These are phyloP conservation scores for Begonia masoniana DNA, from an alignment of 306 rosid genomes.

Conservation along the genomic window DNA sequence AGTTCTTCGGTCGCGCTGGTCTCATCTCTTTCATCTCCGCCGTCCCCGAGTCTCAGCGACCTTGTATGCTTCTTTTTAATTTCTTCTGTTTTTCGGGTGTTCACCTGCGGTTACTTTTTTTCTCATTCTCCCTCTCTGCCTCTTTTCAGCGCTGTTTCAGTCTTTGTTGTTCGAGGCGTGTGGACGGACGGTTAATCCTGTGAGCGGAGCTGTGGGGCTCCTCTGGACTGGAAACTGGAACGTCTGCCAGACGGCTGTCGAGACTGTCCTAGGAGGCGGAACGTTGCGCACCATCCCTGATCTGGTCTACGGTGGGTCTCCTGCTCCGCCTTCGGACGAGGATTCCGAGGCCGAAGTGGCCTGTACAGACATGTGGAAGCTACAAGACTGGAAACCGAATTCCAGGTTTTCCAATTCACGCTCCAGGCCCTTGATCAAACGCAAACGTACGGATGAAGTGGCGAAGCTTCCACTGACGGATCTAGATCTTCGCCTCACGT, in stretches of 20 bases:
- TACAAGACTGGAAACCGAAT: slow-evolving; percentile 31
- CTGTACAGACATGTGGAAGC: slow-evolving; percentile 34
- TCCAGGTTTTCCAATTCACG: slow-evolving; percentile 30
- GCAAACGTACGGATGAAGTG: slow-evolving; percentile 35
- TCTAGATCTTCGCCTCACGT: slow-evolving; percentile 68
- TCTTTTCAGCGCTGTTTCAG: slow-evolving; percentile 57
- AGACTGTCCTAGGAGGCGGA: slow-evolving; percentile 75
- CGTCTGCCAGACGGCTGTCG: slow-evolving; percentile 84
- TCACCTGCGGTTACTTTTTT: neutral
- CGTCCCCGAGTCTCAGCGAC: slow-evolving; percentile 67
- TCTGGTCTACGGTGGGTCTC: slow-evolving; percentile 19
- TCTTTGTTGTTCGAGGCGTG: slow-evolving; percentile 76
- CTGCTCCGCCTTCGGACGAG: slow-evolving; percentile 34
- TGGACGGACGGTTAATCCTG: slow-evolving; percentile 77
- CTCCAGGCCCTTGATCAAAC: slow-evolving; percentile 37
- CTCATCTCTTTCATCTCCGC: slow-evolving; percentile 96
- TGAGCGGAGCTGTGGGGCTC: slow-evolving; percentile 77
- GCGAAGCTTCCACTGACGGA: slow-evolving; percentile 27
- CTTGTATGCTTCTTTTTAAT: slow-evolving; percentile 24
- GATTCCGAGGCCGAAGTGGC: slow-evolving; percentile 54
- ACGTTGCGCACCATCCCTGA: slow-evolving; percentile 50
- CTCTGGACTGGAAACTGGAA: slow-evolving; percentile 89
- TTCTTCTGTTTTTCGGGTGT: neutral
- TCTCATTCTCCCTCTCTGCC: neutral
- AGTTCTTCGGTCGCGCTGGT: slow-evolving; percentile 98